Evolutionary conservation across 495 filamentous ascomycete genomes (phyloP).

Genomic region (Terfezia boudieri): DNA sequence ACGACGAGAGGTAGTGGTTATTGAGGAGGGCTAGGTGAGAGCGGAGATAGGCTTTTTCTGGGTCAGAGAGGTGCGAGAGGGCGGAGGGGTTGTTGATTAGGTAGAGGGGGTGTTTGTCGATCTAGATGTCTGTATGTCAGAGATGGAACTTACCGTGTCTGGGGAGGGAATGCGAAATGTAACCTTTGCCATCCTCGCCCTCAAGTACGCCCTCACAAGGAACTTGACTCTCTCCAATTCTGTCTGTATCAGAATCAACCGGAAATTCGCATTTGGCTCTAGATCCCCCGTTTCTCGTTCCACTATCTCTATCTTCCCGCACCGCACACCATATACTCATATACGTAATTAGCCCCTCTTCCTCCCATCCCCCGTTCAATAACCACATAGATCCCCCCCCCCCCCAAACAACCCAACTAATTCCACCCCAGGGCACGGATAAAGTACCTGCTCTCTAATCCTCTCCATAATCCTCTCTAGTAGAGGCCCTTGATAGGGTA

Average conservation of each 20-base stretch:
- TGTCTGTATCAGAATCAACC: conserved; percentile 84
- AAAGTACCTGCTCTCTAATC: conserved; percentile 41
- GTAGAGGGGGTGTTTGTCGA: conserved; percentile 44
- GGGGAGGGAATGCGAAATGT: conserved; percentile 1
- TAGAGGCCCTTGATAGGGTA: conserved; percentile 39
- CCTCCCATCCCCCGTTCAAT: not conserved
- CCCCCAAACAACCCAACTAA: not conserved
- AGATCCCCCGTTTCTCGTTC: conserved; percentile 57
- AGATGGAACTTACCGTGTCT: not conserved
- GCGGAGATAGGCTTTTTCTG: conserved; percentile 55
- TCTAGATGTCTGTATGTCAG: conserved; percentile 26
- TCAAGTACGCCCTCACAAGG: conserved; percentile 60
- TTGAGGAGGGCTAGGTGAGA: conserved; percentile 65
- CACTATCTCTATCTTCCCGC: conserved; percentile 39
- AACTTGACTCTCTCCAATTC: conserved; percentile 88
- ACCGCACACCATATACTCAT: conserved; percentile 8
- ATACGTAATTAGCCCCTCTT: not conserved
- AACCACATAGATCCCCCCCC: not conserved
- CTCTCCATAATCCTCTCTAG: conserved; percentile 60
- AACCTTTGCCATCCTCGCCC: conserved; percentile 66
- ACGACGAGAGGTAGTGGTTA: conserved; percentile 56
- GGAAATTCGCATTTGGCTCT: conserved; percentile 75
- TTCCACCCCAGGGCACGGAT: not conserved
- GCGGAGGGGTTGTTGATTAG: conserved; percentile 31
- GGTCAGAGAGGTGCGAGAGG: conserved; percentile 36